Base-by-base conservation (phyloP, 2,329 filamentous ascomycete species). In the Chaetomium strumarium region DNA sequence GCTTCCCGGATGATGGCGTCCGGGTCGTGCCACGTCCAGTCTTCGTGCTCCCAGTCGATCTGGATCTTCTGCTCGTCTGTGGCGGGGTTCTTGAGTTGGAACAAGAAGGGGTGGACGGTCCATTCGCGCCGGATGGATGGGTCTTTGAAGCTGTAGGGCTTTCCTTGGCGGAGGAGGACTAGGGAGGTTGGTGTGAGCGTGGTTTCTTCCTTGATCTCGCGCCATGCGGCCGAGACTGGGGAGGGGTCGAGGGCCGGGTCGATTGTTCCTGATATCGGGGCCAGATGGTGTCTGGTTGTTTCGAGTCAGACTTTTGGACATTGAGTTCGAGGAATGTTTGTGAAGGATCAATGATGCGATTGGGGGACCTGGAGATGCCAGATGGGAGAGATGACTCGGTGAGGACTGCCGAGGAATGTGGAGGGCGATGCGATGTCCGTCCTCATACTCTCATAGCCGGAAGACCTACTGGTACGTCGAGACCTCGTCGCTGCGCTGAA, bases 141-240 rank as follows among this genome's bases (percentile, higher is more conserved):
- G 58, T 86, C 83, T 5, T 62, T 60, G 55, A 86, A 83, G 1
- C 71, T 69, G 59, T 79, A 86, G 3, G 77, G 74, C 53, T 81
- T 81, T 1, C 82, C 83, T 20, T 74, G 70, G 16, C 80, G 75
- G 59, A 80, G 72, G 19, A 83, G 70, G 2, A 70, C 68, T 7
- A 84, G 62, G 0, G 73, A 72, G 0, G 67, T 61, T 0, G 68
- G 57, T 0, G 72, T 75, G 12, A 86, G 71, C 1, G 69, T 72
- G 0, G 83, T 86, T 64, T 86, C 83, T 62, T 86, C 83, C 5
- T 64, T 60, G 19, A 87, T 70, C 65, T 86, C 83, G 13, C 84
- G 75, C 73, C 78, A 78, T 24, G 84, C 83, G 0, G 83, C 77
- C 3, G 72, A 68, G 6, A 82, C 64, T 0, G 83, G 77, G 19